Evolutionary conservation across 495 filamentous ascomycete genomes (phyloP).

Genomic region (Xylaria venustula): DNA sequence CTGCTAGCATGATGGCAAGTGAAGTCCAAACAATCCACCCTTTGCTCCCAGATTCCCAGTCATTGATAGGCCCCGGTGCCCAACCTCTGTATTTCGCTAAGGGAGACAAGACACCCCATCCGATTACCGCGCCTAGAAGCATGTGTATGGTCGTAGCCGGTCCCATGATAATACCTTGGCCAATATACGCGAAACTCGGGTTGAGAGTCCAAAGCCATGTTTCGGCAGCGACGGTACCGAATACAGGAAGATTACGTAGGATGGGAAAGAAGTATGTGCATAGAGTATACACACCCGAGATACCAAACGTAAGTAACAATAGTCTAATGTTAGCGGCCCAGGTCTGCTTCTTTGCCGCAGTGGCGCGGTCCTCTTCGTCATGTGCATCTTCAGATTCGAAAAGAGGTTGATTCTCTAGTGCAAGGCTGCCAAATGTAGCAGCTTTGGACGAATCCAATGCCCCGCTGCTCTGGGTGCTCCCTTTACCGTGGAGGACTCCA

Average conservation of each 20-base stretch:
- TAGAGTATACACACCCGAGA: slow-evolving; percentile 67
- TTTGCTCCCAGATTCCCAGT: slow-evolving; percentile 90
- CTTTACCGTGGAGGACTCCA: slow-evolving; percentile 73
- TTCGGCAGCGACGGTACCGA: slow-evolving; percentile 69
- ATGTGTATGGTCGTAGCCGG: slow-evolving; percentile 93
- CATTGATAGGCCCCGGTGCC: slow-evolving; percentile 81
- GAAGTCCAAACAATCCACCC: slow-evolving; percentile 98
- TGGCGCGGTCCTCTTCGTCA: slow-evolving; percentile 14
- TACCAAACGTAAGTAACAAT: slow-evolving; percentile 50
- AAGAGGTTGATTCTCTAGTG: slow-evolving; percentile 26
- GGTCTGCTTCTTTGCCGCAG: slow-evolving; percentile 26
- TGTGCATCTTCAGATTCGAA: slow-evolving; percentile 10
- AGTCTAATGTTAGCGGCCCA: slow-evolving; percentile 56
- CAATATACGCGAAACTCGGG: slow-evolving; percentile 90
- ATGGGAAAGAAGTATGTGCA: slow-evolving; percentile 88
- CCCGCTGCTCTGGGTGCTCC: slow-evolving; percentile 19
- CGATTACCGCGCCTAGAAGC: slow-evolving; percentile 85
- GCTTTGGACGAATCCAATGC: slow-evolving; percentile 27
- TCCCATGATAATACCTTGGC: slow-evolving; percentile 85
- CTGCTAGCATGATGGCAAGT: slow-evolving; percentile 93
- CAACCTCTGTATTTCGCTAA: slow-evolving; percentile 81
- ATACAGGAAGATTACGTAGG: slow-evolving; percentile 78
- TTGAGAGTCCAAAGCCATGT: slow-evolving; percentile 97
- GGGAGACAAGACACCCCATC: slow-evolving; percentile 90
- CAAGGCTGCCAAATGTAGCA: slow-evolving; percentile 30